phyloP scores from a whole-genome alignment of 2,329 filamentous ascomycete genomes.

The Lachnellula cervina region DNA sequence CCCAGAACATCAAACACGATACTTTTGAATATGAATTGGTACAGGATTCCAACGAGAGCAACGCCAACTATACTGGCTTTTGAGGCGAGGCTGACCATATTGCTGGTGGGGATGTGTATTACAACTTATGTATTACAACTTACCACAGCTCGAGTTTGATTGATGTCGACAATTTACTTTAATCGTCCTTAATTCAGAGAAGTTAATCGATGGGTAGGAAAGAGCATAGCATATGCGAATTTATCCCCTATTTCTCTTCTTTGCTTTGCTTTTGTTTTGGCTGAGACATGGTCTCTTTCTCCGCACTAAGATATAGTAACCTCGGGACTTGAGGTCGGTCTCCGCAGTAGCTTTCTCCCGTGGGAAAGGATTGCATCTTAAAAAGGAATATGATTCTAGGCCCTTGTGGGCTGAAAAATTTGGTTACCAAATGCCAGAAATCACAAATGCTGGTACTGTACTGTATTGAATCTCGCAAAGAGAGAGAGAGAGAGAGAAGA shows the following conservation, averaged over 20 bases:
- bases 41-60: slow-evolving; percentile 24
- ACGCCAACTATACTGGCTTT: slow-evolving; percentile 15
- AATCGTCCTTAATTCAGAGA: no score
- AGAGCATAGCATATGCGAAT: no score
- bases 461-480: no score
- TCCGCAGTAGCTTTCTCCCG: neutral
- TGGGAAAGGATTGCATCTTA: neutral
- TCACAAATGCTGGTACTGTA: no score
- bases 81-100: slow-evolving; percentile 12
- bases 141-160: neutral
- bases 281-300: no score
- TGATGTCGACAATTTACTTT: no score
- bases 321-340: neutral
- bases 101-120: neutral
- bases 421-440: no score
- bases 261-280: no score
- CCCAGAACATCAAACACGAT: slow-evolving; percentile 31
- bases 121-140: no score
- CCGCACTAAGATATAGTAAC: neutral
- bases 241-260: no score
- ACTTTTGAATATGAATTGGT: slow-evolving; percentile 30
- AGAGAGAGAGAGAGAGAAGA: no score
- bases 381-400: neutral
- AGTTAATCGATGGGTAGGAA: no score
- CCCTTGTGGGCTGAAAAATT: neutral